Conservation (phyloP, 2,329 filamentous ascomycete genomes). For the Colletotrichum sp. region DNA sequence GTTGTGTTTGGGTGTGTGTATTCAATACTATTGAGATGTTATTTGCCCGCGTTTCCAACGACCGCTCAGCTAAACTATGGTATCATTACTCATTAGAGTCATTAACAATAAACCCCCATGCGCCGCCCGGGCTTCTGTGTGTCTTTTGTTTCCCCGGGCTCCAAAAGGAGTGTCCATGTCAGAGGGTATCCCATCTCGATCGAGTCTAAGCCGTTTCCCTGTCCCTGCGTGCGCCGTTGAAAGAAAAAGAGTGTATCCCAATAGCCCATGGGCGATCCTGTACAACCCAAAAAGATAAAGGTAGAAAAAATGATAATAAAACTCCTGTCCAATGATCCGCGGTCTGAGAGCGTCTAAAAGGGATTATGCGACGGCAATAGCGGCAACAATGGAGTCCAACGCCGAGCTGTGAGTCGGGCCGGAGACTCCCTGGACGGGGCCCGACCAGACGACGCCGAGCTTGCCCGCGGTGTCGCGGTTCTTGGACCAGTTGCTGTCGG, state of each 20-base stretch:
- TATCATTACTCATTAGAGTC: slow-evolving; percentile 23
- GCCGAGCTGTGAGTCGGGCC: slow-evolving; percentile 69
- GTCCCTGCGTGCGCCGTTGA: not conserved
- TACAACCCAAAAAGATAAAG: not conserved
- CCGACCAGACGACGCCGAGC: slow-evolving; percentile 70
- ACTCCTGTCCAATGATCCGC: not conserved
- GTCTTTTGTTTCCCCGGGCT: not conserved
- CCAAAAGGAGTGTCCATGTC: slow-evolving; percentile 5
- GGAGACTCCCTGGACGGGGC: slow-evolving; percentile 56
- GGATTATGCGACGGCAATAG: slow-evolving; percentile 43
- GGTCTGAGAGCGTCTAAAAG: not conserved
- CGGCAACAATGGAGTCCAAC: slow-evolving; percentile 71
- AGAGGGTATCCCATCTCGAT: slow-evolving; percentile 15
- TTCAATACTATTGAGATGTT: not conserved
- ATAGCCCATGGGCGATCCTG: not conserved
- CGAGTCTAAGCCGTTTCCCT: slow-evolving; percentile 5
- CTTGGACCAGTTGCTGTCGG: slow-evolving; percentile 68
- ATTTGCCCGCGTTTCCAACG: not conserved
- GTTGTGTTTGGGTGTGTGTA: not conserved
- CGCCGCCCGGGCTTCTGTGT: not conserved
- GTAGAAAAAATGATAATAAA: not conserved
- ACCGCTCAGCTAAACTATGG: slow-evolving; percentile 2
- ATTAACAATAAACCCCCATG: slow-evolving; percentile 10
- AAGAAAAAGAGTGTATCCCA: not conserved
- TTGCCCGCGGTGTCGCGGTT: slow-evolving; percentile 54